Conservation (phyloP, 768 basidiomycete species). For the Lyophyllum atratum region DNA sequence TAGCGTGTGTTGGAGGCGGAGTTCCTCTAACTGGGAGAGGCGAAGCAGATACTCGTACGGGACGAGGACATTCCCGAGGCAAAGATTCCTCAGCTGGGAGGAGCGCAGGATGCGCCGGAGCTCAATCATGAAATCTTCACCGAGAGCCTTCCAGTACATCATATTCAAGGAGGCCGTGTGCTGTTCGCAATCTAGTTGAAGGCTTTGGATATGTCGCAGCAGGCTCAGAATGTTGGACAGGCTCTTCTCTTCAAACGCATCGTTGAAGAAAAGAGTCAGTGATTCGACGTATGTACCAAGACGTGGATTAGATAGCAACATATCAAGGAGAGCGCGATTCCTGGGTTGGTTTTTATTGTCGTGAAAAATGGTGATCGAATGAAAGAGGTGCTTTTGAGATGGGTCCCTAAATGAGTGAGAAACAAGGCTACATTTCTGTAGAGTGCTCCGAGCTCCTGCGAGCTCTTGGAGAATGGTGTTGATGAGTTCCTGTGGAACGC, state of each 20-base stretch:
- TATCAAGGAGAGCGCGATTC: neutral
- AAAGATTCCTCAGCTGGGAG: neutral
- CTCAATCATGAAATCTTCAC: neutral
- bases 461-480: neutral
- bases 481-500: neutral
- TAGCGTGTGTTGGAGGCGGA: neutral
- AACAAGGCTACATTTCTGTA: neutral
- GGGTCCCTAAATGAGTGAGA: neutral
- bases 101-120: neutral
- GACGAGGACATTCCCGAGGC: neutral
- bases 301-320: neutral
- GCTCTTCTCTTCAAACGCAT: neutral
- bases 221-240: neutral
- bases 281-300: neutral
- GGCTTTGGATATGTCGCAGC: neutral
- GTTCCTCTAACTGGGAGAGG: neutral
- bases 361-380: neutral
- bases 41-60: neutral
- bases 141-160: neutral
- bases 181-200: neutral
- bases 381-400: neutral
- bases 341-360: neutral
- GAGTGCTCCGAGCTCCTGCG: neutral
- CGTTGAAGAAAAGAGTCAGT: neutral
- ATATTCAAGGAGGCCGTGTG: neutral